Evolutionary conservation across 805 yeast genomes (phyloP).

Genomic region (Kurtzmaniella fragi): DNA sequence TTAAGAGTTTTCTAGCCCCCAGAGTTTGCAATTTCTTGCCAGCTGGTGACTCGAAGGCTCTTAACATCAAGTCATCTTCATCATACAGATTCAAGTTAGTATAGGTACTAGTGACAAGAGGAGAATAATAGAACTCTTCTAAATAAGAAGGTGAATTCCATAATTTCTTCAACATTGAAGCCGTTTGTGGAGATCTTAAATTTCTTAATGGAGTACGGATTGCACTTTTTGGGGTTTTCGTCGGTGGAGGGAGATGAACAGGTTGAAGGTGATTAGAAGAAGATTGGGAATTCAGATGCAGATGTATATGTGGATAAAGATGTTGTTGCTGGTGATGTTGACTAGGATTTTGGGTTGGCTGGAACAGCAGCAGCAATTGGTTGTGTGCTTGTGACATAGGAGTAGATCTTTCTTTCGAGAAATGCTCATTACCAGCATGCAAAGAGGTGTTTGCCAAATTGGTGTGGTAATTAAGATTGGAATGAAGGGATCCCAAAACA

Average conservation of each 20-base stretch:
- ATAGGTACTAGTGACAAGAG: constrained; percentile 17
- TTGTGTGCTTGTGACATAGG: not conserved
- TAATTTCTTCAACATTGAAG: constrained; percentile 44
- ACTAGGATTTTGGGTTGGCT: constrained; percentile 3
- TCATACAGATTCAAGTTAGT: constrained; percentile 32
- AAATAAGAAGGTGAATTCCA: constrained; percentile 66
- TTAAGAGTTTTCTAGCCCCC: constrained; percentile 12
- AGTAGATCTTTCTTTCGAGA: not conserved
- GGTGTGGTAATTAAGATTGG: constrained; percentile 8
- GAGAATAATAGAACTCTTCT: constrained; percentile 62
- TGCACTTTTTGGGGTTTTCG: constrained; percentile 33
- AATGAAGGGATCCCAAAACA: constrained; percentile 1
- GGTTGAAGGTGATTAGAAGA: constrained; percentile 2
- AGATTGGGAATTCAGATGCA: not conserved
- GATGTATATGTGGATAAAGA: not conserved
- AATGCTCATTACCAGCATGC: not conserved
- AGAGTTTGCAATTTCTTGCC: constrained; percentile 6
- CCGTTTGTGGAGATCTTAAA: constrained; percentile 36
- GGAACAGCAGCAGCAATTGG: not conserved
- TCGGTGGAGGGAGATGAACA: constrained; percentile 7
- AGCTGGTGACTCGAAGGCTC: constrained; percentile 32
- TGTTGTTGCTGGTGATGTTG: constrained; percentile 3
- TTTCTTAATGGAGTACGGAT: constrained; percentile 31
- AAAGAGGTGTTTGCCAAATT: constrained; percentile 5
- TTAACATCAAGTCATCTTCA: constrained; percentile 41